phyloP scores from a whole-genome alignment of 2,329 filamentous ascomycete species.

The Claviceps arundinis region DNA sequence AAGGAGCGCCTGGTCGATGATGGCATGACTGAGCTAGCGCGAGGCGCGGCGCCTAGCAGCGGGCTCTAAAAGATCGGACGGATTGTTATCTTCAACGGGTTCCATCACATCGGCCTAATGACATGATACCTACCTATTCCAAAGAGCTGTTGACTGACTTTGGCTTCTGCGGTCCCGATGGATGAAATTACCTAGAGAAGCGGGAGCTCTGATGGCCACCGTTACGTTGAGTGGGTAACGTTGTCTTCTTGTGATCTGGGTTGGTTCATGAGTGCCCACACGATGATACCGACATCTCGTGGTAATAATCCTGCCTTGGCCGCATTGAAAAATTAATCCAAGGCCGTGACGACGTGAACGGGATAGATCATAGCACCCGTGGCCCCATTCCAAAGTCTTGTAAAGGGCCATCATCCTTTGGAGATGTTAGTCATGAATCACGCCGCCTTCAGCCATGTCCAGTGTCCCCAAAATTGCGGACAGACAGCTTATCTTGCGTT shows the following conservation, averaged over 20 bases:
- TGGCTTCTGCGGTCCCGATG: not conserved
- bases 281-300: not conserved
- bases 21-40: conserved; percentile 13
- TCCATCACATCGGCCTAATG: not conserved
- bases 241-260: too few relatives aligned
- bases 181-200: not conserved
- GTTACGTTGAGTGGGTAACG: too few relatives aligned
- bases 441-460: too few relatives aligned
- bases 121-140: not conserved
- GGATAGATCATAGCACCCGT: not conserved
- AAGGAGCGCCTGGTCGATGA: conserved; percentile 8
- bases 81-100: not conserved
- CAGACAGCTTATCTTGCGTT: too few relatives aligned
- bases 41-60: conserved; percentile 20
- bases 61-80: conserved; percentile 16
- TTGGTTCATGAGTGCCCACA: too few relatives aligned
- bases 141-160: not conserved
- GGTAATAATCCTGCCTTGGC: not conserved
- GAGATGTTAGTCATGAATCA: too few relatives aligned
- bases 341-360: not conserved
- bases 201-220: not conserved
- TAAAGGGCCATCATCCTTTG: not conserved
- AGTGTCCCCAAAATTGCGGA: too few relatives aligned
- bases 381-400: too few relatives aligned
- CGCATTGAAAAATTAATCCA: not conserved